Evolutionary conservation across 495 filamentous ascomycete genomes (phyloP), one percentile per base, ranked within the genome.

Genomic region (Talaromyces trachyspermus): DNA sequence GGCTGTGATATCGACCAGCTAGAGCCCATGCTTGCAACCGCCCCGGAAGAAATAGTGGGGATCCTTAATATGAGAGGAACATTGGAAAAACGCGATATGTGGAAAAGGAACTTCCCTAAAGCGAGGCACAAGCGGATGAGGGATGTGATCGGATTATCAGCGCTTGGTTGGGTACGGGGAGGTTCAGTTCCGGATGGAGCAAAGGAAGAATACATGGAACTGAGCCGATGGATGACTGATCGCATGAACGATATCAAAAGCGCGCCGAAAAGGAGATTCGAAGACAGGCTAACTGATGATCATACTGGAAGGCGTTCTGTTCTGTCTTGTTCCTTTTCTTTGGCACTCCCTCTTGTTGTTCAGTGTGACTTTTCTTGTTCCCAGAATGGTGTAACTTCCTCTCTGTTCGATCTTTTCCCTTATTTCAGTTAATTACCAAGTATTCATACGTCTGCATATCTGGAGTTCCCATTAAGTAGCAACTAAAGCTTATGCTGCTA

Each of bases 41-140:
- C 10, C 38, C 38, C 38, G 38, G 38, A 41, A 41, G 38, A 41
- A 22, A 24, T 41, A 24, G 38, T 41, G 38, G 38, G 24, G 12
- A 18, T 41, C 14, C 14, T 41, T 23, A 41, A 41, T 41, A 2
- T 23, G 10, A 14, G 38, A 25, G 38, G 38, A 41, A 41, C 19
- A 41, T 22, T 41, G 24, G 10, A 14, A 41, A 41, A 41, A 22
- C 19, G 22, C 24, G 18, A 24, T 23, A 25, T 41, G 24, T 41
- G 38, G 38, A 24, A 7, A 41, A 14, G 15, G 9, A 41, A 0
- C 22, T 41, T 41, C 38, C 0, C 20, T 41, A 41, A 24, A 41
- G 19, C 8, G 24, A 41, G 38, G 6, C 18, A 41, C 24, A 22
- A n/a, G n/a, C n/a, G 38, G 24, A 23, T 41, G 19, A 41, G 8